These are phyloP conservation scores for Conticribra weissflogii DNA, from an alignment of 108 stramenopile species.

Conservation along the genomic window DNA sequence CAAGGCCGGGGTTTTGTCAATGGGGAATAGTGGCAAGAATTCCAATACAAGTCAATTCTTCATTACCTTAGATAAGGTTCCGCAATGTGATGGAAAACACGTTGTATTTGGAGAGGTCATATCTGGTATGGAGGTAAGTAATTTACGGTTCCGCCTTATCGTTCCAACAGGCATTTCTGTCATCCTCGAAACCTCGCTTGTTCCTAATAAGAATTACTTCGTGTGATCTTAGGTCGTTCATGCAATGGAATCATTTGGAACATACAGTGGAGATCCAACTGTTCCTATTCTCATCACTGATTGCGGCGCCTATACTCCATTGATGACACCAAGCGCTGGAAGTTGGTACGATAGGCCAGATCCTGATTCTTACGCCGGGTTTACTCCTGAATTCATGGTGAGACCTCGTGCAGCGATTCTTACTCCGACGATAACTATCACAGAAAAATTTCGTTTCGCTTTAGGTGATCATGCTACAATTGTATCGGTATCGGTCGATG, in stretches of 20 bases:
- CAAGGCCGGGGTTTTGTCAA: conserved; percentile 79
- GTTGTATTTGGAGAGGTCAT: conserved; percentile 92
- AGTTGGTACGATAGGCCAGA: conserved; percentile 88
- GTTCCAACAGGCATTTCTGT: too few relatives aligned
- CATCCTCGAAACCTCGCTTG: too few relatives aligned
- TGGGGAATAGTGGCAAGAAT: conserved; percentile 96
- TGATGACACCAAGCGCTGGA: conserved; percentile 64
- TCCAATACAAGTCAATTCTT: conserved; percentile 95
- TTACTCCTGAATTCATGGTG: conserved; percentile 72
- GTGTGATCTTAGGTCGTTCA: conserved; percentile 44
- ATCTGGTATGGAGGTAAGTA: conserved; percentile 66
- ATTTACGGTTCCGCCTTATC: too few relatives aligned
- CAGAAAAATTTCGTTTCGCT: conserved; percentile 56
- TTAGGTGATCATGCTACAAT: conserved; percentile 46
- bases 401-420: conserved; percentile 74
- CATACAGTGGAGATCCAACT: conserved; percentile 46
- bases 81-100: conserved; percentile 95
- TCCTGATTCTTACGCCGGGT: conserved; percentile 66
- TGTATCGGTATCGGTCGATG: conserved; percentile 28
- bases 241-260: conserved; percentile 59
- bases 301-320: conserved; percentile 70
- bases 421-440: conserved; percentile 54
- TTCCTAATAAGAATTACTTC: too few relatives aligned
- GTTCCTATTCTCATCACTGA: conserved; percentile 70
- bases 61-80: conserved; percentile 74